Evolutionary conservation across 2,329 filamentous ascomycete genomes (phyloP), one percentile per base, ranked within the genome.

Genomic region (Trichoderma aggressivum): DNA sequence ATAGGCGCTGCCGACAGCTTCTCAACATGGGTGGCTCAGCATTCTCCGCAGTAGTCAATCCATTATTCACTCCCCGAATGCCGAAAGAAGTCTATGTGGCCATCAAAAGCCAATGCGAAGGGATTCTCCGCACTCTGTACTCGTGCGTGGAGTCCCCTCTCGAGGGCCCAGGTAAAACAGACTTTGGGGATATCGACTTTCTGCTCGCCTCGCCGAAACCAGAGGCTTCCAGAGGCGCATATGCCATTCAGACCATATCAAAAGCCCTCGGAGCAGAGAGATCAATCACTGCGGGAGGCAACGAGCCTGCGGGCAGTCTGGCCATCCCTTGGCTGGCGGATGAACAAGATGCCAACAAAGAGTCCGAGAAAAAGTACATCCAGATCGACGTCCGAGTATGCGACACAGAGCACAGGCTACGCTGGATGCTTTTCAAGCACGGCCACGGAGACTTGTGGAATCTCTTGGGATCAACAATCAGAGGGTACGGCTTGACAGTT

Each of bases 101-200:
- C 1, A 82, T 90, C 32, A 87, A 86, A 26, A 73, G 78, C 0
- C 76, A 81, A 0, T 87, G 86, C 72, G 81, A 84, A 30, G 70
- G 76, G 0, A 78, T 84, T 2, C 84, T 92, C 0, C 79, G 80
- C 1, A 75, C 81, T 1, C 80, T 90, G 4, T 93, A 88, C 75
- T 68, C 80, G 0, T 82, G 81, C 8, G 88, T 92, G 5, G 86
- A 84, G 1, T 84, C 86, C 0, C 89, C 92, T 0, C 86, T 91
- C 32, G 91, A 94, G 74, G 91, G 88, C 0, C 92, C 92, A 0
- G 89, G 79, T 1, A 96, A 96, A 79, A 55, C 74, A 0, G 87
- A 89, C 74, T 86, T 89, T 76, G 93, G 93, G 24, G 93, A 96
- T 74, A 82, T 97, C 47, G 93, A 96, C 79, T 84, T 94, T 71